Evolutionary conservation across 2,329 filamentous ascomycete species (phyloP), one percentile per base, ranked within the genome.

Genomic region (Fusarium concolor): DNA sequence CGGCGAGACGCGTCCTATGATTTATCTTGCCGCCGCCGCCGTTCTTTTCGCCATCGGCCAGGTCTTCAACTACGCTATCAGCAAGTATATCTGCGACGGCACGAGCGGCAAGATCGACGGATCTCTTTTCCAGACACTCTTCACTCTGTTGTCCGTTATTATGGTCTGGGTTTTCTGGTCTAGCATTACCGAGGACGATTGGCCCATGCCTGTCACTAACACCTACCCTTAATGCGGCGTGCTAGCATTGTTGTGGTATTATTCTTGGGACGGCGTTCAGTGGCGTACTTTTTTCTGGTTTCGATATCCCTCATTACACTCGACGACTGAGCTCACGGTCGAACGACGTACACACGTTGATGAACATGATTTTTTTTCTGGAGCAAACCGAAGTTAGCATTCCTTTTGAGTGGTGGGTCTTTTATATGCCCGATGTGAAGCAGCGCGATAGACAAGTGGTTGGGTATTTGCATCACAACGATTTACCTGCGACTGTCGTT

Each of bases 161-260:
- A 89, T 89, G 80, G 82, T 97, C 68, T 99, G 96, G 94, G 80
- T 92, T 58, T 99, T 99, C 84, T 99, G 96, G 96, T 97, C 94
- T 45, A 97, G 94, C 82, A 99, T 99, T 74, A 99, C 96, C 17
- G 96, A 99, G 81, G 96, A 99, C 75, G 95, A 97, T 82, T 99
- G 96, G 96, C 93, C 94, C 18, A 86, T 86, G 79, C 82, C 84
- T 33, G 79, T 78, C 11, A 78, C 78, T 56, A 77, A 71, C 44
- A 71, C 79, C 51, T 86, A 86, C 68, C 79, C 82, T 49, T 75
- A 65, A 71, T 55, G 31, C 33, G 47, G 55, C 28, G 33, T 33
- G 17, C 47, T 43, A 26, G 20, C 26, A 50, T 64, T 46, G 59
- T 52, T 50, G 61, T 45, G 49, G 52, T 66, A 29, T 68, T 66